Evolutionary conservation across 495 filamentous ascomycete genomes (phyloP).

Genomic region (Neurospora pannonica): DNA sequence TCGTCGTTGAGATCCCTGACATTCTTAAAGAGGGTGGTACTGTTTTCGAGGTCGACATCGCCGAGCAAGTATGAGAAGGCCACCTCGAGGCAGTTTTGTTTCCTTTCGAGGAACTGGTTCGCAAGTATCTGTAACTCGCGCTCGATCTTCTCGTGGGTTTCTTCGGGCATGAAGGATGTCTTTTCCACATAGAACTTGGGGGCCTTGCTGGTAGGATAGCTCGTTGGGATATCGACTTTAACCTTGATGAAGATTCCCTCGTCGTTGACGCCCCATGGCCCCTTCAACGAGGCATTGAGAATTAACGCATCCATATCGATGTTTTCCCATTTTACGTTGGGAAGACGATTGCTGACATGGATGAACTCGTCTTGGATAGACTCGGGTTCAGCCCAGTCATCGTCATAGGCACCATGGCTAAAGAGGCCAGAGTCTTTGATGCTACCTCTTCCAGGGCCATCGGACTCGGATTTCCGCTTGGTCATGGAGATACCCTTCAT

Average conservation of each 20-base stretch:
- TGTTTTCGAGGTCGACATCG: slow-evolving; percentile 67
- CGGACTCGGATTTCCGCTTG: slow-evolving; percentile 38
- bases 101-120: slow-evolving; percentile 54
- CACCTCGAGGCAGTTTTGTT: slow-evolving; percentile 73
- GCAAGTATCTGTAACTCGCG: slow-evolving; percentile 63
- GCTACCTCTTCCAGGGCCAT: slow-evolving; percentile 22
- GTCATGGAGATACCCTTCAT: slow-evolving; percentile 88
- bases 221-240: slow-evolving; percentile 66
- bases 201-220: slow-evolving; percentile 61
- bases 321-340: slow-evolving; percentile 79
- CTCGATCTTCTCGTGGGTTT: slow-evolving; percentile 52
- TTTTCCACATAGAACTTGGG: slow-evolving; percentile 67
- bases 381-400: slow-evolving; percentile 66
- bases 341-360: slow-evolving; percentile 69
- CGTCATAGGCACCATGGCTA: slow-evolving; percentile 32
- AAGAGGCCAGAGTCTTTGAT: slow-evolving; percentile 37
- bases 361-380: slow-evolving; percentile 81
- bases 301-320: slow-evolving; percentile 69
- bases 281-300: slow-evolving; percentile 67
- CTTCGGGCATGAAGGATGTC: slow-evolving; percentile 65
- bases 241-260: slow-evolving; percentile 68
- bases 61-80: slow-evolving; percentile 76
- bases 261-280: slow-evolving; percentile 72
- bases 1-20: slow-evolving; percentile 50
- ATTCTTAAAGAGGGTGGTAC: slow-evolving; percentile 55